Evolutionary conservation across 1,284 basidiomycete genomes (phyloP).

Genomic region (Sanguinoderma infundibulare): DNA sequence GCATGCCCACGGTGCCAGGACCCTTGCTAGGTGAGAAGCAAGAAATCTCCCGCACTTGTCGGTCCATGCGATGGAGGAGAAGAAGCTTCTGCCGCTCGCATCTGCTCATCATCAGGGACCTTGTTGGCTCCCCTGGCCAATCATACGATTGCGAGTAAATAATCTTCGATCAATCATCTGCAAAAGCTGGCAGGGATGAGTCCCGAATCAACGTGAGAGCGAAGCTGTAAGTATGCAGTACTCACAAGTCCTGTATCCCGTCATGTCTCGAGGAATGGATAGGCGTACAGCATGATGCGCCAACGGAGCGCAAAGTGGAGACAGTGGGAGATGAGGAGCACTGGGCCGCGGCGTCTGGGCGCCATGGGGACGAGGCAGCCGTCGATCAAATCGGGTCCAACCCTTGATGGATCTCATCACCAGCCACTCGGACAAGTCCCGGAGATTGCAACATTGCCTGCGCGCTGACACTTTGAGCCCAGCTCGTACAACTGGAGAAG

Average conservation of each 20-base stretch:
- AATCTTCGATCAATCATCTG: background rate
- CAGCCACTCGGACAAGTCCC: background rate
- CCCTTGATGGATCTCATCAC: constrained; percentile 11
- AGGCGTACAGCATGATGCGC: background rate
- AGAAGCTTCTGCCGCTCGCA: background rate
- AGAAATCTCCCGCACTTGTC: background rate
- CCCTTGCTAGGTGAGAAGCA: background rate
- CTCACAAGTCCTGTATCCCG: background rate
- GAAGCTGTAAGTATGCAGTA: background rate
- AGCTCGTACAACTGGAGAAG: background rate
- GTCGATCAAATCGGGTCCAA: constrained; percentile 8
- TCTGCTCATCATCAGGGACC: background rate
- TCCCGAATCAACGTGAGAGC: background rate
- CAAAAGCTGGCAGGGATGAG: background rate
- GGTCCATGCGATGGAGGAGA: background rate
- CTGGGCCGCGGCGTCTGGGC: background rate
- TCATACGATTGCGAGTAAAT: background rate
- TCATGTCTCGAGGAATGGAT: too few relatives aligned
- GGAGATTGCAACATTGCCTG: background rate
- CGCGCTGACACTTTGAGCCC: background rate
- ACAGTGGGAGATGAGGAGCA: too few relatives aligned
- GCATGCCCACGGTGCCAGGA: constrained; percentile 3
- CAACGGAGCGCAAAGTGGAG: background rate
- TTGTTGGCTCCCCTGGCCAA: background rate
- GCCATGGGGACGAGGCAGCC: background rate